phyloP scores from a whole-genome alignment of 257 asterid species.

The Echium plantagineum region DNA sequence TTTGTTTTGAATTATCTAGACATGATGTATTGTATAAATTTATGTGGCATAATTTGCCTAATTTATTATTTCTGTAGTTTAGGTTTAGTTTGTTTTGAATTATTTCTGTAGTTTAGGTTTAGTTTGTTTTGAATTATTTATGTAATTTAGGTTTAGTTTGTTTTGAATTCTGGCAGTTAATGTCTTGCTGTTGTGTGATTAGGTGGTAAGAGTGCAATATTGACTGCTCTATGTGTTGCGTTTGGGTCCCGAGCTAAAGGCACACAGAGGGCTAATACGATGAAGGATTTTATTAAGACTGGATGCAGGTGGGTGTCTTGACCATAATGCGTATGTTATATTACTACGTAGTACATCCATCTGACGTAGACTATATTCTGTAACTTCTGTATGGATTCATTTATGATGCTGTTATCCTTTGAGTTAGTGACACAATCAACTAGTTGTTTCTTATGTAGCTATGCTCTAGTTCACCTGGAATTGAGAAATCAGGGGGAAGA shows the following conservation, averaged over 20 bases:
- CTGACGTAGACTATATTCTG: not conserved
- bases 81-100: too few relatives aligned
- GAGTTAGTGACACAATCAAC: not conserved
- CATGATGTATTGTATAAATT: too few relatives aligned
- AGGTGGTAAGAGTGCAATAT: slow-evolving; percentile 97
- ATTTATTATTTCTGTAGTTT: too few relatives aligned
- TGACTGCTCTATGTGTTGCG: slow-evolving; percentile 84
- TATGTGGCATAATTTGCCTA: too few relatives aligned
- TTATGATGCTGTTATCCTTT: not conserved
- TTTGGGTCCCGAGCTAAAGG: slow-evolving; percentile 93
- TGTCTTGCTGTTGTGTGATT: not conserved
- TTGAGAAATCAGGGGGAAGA: slow-evolving; percentile 84
- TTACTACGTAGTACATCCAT: too few relatives aligned
- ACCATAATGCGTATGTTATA: not conserved
- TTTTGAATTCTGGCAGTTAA: not conserved
- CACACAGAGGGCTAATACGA: slow-evolving; percentile 72
- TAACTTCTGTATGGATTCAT: too few relatives aligned
- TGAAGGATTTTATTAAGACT: slow-evolving; percentile 79
- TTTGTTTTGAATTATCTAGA: too few relatives aligned
- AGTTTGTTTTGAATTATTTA: too few relatives aligned
- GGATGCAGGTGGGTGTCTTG: slow-evolving; percentile 63
- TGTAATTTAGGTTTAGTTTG: too few relatives aligned
- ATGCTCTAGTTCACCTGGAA: slow-evolving; percentile 82
- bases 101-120: too few relatives aligned
- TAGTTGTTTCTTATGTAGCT: slow-evolving; percentile 29